Conservation (phyloP, 805 yeast genomes). For the Dipodascopsis uninucleata region DNA sequence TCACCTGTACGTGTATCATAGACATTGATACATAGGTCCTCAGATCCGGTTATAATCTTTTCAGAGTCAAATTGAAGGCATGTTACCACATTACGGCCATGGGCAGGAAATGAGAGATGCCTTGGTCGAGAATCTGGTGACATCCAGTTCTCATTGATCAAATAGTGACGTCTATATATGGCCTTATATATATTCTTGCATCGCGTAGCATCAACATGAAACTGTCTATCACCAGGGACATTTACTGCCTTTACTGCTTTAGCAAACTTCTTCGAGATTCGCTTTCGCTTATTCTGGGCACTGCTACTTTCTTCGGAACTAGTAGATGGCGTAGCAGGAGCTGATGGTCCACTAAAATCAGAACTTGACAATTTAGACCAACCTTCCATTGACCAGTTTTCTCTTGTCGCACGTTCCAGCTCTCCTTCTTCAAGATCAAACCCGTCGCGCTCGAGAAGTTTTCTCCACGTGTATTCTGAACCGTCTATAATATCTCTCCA, state of each 20-base stretch:
- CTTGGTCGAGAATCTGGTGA: conserved; percentile 65
- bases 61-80: conserved; percentile 91
- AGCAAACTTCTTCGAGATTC: background rate
- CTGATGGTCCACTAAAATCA: background rate
- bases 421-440: conserved; percentile 51
- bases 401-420: conserved; percentile 37
- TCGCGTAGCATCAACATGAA: background rate
- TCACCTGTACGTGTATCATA: conserved; percentile 74
- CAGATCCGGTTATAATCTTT: conserved; percentile 87
- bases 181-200: conserved; percentile 44
- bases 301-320: background rate
- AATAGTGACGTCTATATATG: conserved; percentile 56
- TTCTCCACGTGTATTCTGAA: conserved; percentile 66
- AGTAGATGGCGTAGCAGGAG: background rate
- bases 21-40: conserved; percentile 75
- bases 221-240: background rate
- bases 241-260: background rate
- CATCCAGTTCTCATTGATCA: conserved; percentile 74
- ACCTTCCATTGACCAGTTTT: conserved; percentile 34
- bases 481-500: conserved; percentile 69
- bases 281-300: background rate
- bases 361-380: conserved; percentile 6
- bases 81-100: conserved; percentile 81
- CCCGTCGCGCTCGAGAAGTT: conserved; percentile 58
- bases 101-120: conserved; percentile 62